Base-by-base conservation (phyloP, 805 yeast species). In the Metschnikowia bowlesiae region DNA sequence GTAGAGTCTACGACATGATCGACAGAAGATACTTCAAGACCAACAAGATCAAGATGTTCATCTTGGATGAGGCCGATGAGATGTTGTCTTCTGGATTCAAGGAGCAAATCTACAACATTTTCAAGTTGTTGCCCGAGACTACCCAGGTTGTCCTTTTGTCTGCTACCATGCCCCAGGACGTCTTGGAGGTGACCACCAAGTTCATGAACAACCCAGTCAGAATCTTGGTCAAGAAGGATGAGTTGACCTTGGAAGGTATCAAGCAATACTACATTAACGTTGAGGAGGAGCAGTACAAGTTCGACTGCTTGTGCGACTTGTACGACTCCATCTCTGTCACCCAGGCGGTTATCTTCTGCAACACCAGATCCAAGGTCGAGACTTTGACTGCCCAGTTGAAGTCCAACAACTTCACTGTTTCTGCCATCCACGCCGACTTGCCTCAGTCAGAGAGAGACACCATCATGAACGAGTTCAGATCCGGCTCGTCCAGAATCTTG, bases 31-130 rank as follows among this genome's bases (percentile, higher is more conserved):
- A 77, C 74, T 83, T 94, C 72, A 83, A 76, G 68, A 85, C 96
- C 57, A 82, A 88, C 63, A 80, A 84, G 70, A 79, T 94, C 65
- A 89, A 90, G 79, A 89, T 94, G 95, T 82, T 94, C 75, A 84
- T 92, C 67, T 80, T 94, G 66, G 99, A 92, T 76, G 99, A 92
- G 79, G 98, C 98, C 65, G 99, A 92, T 79, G 98, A 94, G 80
- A 81, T 92, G 84, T 81, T 92, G 69, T 82, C 89, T 44, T 80
- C 88, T 54, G 99, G 99, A 52, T 92, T 92, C 80, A 88, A 89
- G 75, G 94, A 89, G 65, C 97, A 91, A 74, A 92, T 94, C 60
- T 89, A 91, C 78, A 92, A 94, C 69, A 88, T 94, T 57, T 94
- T 88, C 81, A 80, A 86, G 59, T 83, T 84, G 70, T 79, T 94